These are phyloP conservation scores for Phytophthora sp. DNA, from an alignment of 352 stramenopile species.

Conservation along the genomic window DNA sequence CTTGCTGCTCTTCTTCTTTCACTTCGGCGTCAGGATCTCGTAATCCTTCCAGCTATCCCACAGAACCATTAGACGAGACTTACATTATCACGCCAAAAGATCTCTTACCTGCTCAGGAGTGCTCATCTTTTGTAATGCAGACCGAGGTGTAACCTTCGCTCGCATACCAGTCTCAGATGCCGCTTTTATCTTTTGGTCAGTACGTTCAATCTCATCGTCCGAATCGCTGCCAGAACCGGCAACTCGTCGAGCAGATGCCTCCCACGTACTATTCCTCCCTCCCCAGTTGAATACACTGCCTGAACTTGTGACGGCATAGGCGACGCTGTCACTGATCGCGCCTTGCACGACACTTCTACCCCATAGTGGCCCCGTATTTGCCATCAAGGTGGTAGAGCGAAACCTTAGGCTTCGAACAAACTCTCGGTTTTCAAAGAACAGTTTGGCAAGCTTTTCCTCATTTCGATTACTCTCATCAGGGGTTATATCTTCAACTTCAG, in stretches of 20 bases:
- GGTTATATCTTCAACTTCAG: constrained; percentile 31
- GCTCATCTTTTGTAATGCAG: constrained; percentile 59
- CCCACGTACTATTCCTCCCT: constrained; percentile 64
- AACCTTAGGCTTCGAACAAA: constrained; percentile 76
- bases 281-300: constrained; percentile 92
- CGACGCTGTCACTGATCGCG: constrained; percentile 84
- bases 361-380: constrained; percentile 92
- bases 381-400: constrained; percentile 69
- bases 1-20: constrained; percentile 52
- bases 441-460: constrained; percentile 58
- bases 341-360: constrained; percentile 82
- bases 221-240: constrained; percentile 42
- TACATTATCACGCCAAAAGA: neutral
- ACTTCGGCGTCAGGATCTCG: constrained; percentile 53
- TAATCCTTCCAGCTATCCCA: constrained; percentile 46
- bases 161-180: constrained; percentile 5
- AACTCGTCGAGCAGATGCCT: constrained; percentile 27
- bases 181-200: constrained; percentile 19
- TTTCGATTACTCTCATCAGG: constrained; percentile 39
- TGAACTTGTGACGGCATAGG: constrained; percentile 83
- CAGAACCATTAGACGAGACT: constrained; percentile 13
- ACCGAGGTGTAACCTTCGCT: constrained; percentile 55
- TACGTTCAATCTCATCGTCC: constrained; percentile 26
- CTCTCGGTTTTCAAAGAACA: constrained; percentile 75
- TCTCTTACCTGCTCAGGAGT: constrained; percentile 48